Base-by-base conservation (phyloP, 176 grass and related monocot species). In the Cymbopogon citratus region DNA sequence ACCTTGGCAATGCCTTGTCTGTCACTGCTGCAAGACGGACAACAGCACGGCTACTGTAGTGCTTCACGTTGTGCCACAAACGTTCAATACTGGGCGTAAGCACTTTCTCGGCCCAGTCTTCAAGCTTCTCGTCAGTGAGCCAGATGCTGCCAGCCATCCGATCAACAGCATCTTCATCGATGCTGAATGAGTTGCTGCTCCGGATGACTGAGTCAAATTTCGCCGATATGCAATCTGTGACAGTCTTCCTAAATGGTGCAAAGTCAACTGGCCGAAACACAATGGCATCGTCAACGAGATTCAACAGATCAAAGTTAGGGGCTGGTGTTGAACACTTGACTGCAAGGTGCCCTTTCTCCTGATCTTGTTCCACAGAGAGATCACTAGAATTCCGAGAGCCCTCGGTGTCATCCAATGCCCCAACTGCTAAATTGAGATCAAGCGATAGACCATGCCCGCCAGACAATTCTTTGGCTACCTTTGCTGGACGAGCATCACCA, bases 101-200 rank as follows among this genome's bases (percentile, higher is more conserved):
- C 34, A 94, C 89, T 57, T 84, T 90, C 21, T 87, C 83, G 0
- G 87, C 83, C 97, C 93, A 99, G 8, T 90, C 97, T 52, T 92
- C 91, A 11, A 96, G 75, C 66, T 86, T 92, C 16, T 89, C 80
- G 7, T 90, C 87, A 4, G 80, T 75, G 14, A 96, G 66, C 91
- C 97, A 99, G 71, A 85, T 2, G 18, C 85, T 87, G 9, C 87
- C 79, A 38, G 83, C 78, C 41, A 99, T 92, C 44, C 67, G 63
- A 80, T 99, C 97, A 27, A 96, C 73, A n/a, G 88, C 89, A 63
- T 96, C 93, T 23, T 99, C 93, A 80, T 99, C 91, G 7, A 99
- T 77, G 79, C 63, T 87, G 46, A 99, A 85, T 31, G 85, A 91
- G 34, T 52, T 82, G 14, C 83, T 46, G 39, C 79, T 59, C 18